Base-by-base conservation (phyloP, 257 asterid species). In the Lycium barbarum region DNA sequence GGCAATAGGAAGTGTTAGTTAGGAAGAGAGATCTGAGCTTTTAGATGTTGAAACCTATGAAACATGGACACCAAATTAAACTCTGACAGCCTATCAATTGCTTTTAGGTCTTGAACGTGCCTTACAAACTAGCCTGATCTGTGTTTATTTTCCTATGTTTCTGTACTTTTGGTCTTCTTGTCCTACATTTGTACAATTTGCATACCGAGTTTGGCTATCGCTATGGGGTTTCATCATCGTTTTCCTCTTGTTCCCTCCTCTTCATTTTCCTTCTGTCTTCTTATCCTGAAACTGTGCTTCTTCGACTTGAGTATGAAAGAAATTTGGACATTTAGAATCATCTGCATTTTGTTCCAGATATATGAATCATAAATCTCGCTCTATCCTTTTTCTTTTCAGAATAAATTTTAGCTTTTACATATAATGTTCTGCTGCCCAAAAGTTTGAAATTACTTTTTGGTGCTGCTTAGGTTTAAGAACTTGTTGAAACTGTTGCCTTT, bases 41-140 rank as follows among this genome's bases (percentile, higher is more conserved):
- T 11, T 49, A 74, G 61, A 1, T 73, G 36, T 74, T 22, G 58
- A 74, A 54, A 74, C 38, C 1, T 45, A n/a, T 11, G 13, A 73
- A 73, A 18, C 80, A 18, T 17, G 3, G 79, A 71, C 0, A n/a
- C 80, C 6, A 74, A 20, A 74, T 22, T 49, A 74, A 74, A 10
- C 59, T 74, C n/a, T 1, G 59, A 49, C 80, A 45, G 0, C 2
- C 80, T 47, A 73, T 47, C 80, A 45, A 20, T 45, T 73, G 6
- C 80, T 73, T 43, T 73, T 73, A 45, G 80, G 80, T 47, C 43
- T 74, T 74, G 61, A 74, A 20, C 59, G 20, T 49, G 20, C 61
- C 61, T 33, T 47, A 74, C 7, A 26, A 26, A 4, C 33, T 49
- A 13, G 62, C 13, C 81, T 51, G 0, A 76, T 22, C 14, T 74